These are phyloP conservation scores for Solanum acaule DNA, from an alignment of 257 asterid genomes.

Conservation along the genomic window DNA sequence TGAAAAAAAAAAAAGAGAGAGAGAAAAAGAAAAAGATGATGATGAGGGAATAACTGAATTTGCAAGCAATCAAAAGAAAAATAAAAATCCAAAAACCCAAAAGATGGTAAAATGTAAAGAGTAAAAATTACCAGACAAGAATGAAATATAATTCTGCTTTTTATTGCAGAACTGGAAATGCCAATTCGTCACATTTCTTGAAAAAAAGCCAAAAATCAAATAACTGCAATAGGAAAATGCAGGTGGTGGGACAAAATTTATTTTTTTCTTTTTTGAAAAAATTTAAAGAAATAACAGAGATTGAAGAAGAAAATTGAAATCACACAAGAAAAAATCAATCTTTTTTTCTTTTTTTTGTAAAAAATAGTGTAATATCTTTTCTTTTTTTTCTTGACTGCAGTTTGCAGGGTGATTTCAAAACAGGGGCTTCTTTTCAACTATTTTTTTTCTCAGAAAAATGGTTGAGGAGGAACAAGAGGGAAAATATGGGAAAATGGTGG, in stretches of 20 bases:
- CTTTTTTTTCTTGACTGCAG: conserved; percentile 39
- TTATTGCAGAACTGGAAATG: not conserved
- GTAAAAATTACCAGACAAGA: conserved; percentile 27
- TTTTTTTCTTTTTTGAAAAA: not conserved
- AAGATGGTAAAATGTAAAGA: not conserved
- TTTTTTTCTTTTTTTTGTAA: not conserved
- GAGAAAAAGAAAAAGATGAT: not conserved
- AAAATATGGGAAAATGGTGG: conserved; percentile 14
- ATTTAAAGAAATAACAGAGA: not conserved
- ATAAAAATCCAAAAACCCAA: not conserved
- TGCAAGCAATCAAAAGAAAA: conserved; percentile 18
- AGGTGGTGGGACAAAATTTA: not conserved
- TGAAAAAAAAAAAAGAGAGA: not conserved
- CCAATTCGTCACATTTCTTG: not conserved
- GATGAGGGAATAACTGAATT: conserved; percentile 24
- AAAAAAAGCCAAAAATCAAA: not conserved
- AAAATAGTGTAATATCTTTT: not conserved
- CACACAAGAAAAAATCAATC: not conserved
- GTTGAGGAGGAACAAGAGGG: not conserved
- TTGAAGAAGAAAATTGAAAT: not conserved
- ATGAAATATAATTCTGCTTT: conserved; percentile 1
- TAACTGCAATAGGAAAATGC: not conserved
- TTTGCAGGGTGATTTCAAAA: conserved; percentile 86
- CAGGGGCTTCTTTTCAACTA: conserved; percentile 53
- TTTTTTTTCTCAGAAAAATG: conserved; percentile 43